Conservation (phyloP, 768 basidiomycete species). For the Amanita thiersii region DNA sequence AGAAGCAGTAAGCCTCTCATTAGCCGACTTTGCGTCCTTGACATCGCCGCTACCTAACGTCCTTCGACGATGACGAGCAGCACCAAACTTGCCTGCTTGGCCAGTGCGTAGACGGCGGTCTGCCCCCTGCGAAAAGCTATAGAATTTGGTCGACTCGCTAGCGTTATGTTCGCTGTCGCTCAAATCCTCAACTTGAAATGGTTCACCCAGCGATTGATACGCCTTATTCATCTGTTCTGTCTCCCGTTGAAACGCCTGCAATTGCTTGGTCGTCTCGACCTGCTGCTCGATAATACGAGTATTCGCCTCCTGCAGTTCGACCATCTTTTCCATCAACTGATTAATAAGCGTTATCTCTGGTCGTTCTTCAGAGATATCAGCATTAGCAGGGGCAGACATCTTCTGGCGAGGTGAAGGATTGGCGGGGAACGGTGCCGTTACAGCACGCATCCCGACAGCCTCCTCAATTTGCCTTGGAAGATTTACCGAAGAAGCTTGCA, state of each 20-base stretch:
- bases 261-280: slow-evolving; percentile 45
- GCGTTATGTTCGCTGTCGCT: slow-evolving; percentile 18
- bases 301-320: slow-evolving; percentile 72
- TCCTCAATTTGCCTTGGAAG: slow-evolving; percentile 5
- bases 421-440: slow-evolving; percentile 5
- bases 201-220: slow-evolving; percentile 61
- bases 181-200: slow-evolving; percentile 40
- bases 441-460: background rate
- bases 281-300: slow-evolving; percentile 59
- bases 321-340: slow-evolving; percentile 66
- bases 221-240: slow-evolving; percentile 60
- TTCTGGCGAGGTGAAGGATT: slow-evolving; percentile 10
- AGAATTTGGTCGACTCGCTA: slow-evolving; percentile 9
- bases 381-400: background rate
- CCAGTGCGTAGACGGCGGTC: background rate
- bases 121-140: slow-evolving; percentile 9
- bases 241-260: slow-evolving; percentile 66
- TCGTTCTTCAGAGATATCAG: slow-evolving; percentile 25
- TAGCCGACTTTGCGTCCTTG: slow-evolving; percentile 1
- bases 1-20: background rate
- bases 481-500: slow-evolving; percentile 9
- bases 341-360: slow-evolving; percentile 54
- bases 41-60: slow-evolving; percentile 5
- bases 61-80: slow-evolving; percentile 5
- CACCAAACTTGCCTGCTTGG: slow-evolving; percentile 1